Conservation (phyloP, 225 moss, liverwort and hornwort species). For the Pseudisothecium myosuroides region DNA sequence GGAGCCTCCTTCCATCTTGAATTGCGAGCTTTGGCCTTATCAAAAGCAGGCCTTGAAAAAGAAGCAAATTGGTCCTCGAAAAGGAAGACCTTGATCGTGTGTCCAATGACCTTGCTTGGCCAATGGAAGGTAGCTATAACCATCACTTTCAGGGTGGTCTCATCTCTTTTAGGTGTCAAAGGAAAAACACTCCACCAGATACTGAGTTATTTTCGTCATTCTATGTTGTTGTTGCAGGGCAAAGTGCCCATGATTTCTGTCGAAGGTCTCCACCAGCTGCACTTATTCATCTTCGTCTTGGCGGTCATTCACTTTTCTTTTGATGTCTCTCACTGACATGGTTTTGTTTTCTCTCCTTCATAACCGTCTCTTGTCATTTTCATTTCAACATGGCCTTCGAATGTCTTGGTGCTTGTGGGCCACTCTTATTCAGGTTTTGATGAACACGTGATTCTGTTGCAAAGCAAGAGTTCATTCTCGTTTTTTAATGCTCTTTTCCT, state of each 20-base stretch:
- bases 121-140: conserved; percentile 70
- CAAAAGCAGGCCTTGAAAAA: conserved; percentile 73
- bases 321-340: not conserved
- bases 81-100: conserved; percentile 86
- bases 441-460: not conserved
- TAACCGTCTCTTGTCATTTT: not conserved
- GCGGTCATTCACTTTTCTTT: conserved; percentile 44
- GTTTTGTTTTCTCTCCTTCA: not conserved
- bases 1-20: conserved; percentile 51
- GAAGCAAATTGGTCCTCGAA: conserved; percentile 24
- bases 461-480: not conserved
- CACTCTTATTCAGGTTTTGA: not conserved
- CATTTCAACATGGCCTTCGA: no score
- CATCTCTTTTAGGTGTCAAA: not conserved
- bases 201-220: not conserved
- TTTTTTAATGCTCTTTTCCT: not conserved
- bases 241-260: conserved; percentile 54
- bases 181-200: not conserved
- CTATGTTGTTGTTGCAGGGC: conserved; percentile 45
- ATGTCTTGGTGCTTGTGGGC: not conserved
- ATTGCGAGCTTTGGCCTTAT: conserved; percentile 72
- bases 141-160: not conserved
- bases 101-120: conserved; percentile 89
- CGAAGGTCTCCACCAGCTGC: conserved; percentile 87
- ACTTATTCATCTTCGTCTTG: conserved; percentile 88